Percentiles rank a stretch among this genome's conserved stretches.
phyloP scores from a whole-genome alignment of 1,284 basidiomycete species.

The Heterobasidion parviporum region DNA sequence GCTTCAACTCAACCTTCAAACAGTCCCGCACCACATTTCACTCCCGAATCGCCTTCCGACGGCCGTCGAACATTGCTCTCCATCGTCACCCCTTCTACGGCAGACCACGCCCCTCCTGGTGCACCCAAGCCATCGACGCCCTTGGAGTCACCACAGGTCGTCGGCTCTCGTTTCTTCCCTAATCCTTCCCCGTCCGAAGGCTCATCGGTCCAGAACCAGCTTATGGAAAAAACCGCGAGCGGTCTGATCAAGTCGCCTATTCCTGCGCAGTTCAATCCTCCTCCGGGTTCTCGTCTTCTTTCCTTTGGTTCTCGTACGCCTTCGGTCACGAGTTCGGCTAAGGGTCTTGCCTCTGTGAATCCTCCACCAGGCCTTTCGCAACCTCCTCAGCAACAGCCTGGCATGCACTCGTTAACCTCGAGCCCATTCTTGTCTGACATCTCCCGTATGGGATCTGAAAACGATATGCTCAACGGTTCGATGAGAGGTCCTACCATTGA shows the following conservation, averaged over 20 bases:
- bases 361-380: not conserved
- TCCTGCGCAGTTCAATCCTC: slow-evolving; percentile 47
- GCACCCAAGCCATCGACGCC: slow-evolving; percentile 15
- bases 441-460: slow-evolving; percentile 5
- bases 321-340: slow-evolving; percentile 9
- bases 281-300: slow-evolving; percentile 62
- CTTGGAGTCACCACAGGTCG: slow-evolving; percentile 21
- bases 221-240: slow-evolving; percentile 11
- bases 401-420: not conserved
- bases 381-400: slow-evolving; percentile 1
- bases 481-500: not conserved
- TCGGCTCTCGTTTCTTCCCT: slow-evolving; percentile 28
- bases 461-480: slow-evolving; percentile 3
- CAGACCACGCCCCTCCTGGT: not conserved
- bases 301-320: slow-evolving; percentile 50
- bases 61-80: not conserved
- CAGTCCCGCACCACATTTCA: not conserved
- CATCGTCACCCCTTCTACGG: not conserved
- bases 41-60: not conserved
- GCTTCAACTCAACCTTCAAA: too few species aligned
- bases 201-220: slow-evolving; percentile 10
- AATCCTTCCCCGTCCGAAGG: slow-evolving; percentile 20
- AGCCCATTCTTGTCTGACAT: slow-evolving; percentile 2
- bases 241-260: slow-evolving; percentile 15
- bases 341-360: slow-evolving; percentile 2